Evolutionary conservation across 345 rosid species (phyloP).

Genomic region (Eucalyptus dawsonii): DNA sequence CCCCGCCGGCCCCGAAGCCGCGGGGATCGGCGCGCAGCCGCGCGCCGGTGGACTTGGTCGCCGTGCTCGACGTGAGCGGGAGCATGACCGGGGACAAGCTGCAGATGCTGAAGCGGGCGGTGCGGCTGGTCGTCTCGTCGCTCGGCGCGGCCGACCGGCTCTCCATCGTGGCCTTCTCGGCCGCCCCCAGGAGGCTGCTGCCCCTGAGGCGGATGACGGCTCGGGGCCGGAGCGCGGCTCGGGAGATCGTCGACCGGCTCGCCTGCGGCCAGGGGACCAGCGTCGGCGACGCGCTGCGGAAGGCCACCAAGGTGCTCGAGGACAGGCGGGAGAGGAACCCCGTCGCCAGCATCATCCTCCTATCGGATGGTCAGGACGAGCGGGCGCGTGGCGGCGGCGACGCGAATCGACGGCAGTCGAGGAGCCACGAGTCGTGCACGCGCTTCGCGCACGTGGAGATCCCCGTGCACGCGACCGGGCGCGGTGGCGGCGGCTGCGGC

Average conservation of each 20-base stretch:
- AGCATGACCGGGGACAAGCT: conserved; percentile 42
- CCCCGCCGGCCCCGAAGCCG: conserved; percentile 30
- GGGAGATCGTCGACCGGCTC: conserved; percentile 48
- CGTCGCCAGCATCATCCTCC: conserved; percentile 44
- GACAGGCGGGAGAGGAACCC: conserved; percentile 77
- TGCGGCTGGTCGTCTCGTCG: conserved; percentile 51
- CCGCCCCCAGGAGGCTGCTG: conserved; percentile 42
- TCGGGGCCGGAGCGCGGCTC: conserved; percentile 46
- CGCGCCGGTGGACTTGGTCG: conserved; percentile 72
- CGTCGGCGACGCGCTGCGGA: conserved; percentile 51
- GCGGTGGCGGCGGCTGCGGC: conserved; percentile 24
- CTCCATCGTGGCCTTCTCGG: conserved; percentile 54
- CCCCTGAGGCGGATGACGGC: conserved; percentile 75
- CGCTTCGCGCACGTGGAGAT: conserved; percentile 67
- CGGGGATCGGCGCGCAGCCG: conserved; percentile 15
- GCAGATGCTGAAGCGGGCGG: conserved; percentile 63
- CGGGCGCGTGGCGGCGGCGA: not conserved
- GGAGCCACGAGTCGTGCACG: conserved; percentile 32
- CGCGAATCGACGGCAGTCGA: conserved; percentile 7
- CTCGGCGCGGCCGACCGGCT: conserved; percentile 61
- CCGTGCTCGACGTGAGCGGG: conserved; percentile 57
- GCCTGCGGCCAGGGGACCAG: conserved; percentile 45
- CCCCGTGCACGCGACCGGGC: conserved; percentile 42
- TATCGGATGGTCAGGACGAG: conserved; percentile 56
- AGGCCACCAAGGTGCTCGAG: conserved; percentile 74